Evolutionary conservation across 805 yeast species (phyloP), one percentile per base, ranked within the genome.

Genomic region (Saccharomycopsis olivae): DNA sequence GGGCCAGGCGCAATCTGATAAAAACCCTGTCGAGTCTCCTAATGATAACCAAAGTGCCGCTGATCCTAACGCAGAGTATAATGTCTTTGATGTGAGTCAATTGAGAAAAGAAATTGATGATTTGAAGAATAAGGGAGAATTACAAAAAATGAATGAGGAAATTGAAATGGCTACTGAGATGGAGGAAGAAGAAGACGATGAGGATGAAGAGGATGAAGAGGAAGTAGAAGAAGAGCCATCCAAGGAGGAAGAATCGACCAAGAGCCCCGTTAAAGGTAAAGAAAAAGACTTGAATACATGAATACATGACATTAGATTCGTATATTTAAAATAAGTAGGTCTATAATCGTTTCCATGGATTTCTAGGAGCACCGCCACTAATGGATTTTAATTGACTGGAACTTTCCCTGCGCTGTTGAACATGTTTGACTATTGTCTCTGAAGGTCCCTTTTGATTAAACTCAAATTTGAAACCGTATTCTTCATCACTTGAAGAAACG

Each of bases 401-500:
- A n/a, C n/a, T n/a, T 23, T 28, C 30, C 30, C 15, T 30, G 13
- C 19, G 33, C n/a, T 14, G 33, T 20, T 36, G 36, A 6, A 39
- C 24, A 14, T 40, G 36, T 38, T 30, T 41, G 33, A 23, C 49
- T 40, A 45, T 33, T 40, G 45, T 35, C 39, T 46, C 43, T 18
- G 29, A 32, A 14, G 47, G 47, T 3, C 48, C 46, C 23, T 14
- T 30, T 14, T 25, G 20, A 28, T 45, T 45, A 29, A 25, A 41
- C 30, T 49, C 47, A 19, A 47, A 38, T 18, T 51, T 51, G 36
- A 45, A 45, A 11, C 39, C 33, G 27, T 65, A 62, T 29, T 57
- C 65, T 10, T 56, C 59, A 40, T 60, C 65, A 48, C 63, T 70
- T 28, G 56, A 47, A 3, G 71, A 69, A 43, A 68, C 58, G 51